Evolutionary conservation across 805 yeast species (phyloP).

Genomic region (Maudiozyma saulgeensis): DNA sequence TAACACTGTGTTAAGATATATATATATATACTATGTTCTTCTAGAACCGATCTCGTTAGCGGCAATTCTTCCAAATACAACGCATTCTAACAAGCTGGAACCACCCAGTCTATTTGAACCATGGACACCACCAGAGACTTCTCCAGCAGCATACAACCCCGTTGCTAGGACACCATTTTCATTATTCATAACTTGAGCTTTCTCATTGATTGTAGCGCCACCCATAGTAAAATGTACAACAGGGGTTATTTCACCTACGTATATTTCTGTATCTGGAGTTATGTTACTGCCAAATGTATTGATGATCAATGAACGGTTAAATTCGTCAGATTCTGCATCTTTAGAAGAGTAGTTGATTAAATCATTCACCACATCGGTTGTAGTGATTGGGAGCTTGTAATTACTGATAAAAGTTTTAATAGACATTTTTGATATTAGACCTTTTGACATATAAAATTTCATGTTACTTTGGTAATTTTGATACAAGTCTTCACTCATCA

Average conservation of each 20-base stretch:
- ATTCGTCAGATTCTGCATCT: constrained; percentile 23
- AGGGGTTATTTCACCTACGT: constrained; percentile 47
- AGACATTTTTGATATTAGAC: constrained; percentile 27
- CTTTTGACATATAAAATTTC: constrained; percentile 39
- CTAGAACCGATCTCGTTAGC: constrained; percentile 28
- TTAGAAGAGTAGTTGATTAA: constrained; percentile 17
- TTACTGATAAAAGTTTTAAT: constrained; percentile 25
- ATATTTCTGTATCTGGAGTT: constrained; percentile 25
- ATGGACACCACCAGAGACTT: constrained; percentile 60
- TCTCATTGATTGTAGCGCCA: constrained; percentile 47
- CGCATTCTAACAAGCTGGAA: constrained; percentile 48
- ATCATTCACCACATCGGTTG: constrained; percentile 17
- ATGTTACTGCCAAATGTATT: constrained; percentile 25
- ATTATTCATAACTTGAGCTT: constrained; percentile 34
- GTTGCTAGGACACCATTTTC: constrained; percentile 27
- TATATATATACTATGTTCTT: not conserved
- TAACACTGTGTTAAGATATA: no score
- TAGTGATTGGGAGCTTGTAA: constrained; percentile 13
- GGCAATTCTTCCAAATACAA: constrained; percentile 48
- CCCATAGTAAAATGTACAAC: constrained; percentile 63
- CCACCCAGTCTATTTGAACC: constrained; percentile 57
- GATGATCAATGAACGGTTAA: constrained; percentile 29
- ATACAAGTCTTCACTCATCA: constrained; percentile 38
- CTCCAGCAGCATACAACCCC: constrained; percentile 56
- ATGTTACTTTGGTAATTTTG: constrained; percentile 39